Percentiles rank a stretch among this genome's conserved stretches.
Conservation (phyloP, 2,329 filamentous ascomycete species). For the Neopestalotiopsis clavispora region DNA sequence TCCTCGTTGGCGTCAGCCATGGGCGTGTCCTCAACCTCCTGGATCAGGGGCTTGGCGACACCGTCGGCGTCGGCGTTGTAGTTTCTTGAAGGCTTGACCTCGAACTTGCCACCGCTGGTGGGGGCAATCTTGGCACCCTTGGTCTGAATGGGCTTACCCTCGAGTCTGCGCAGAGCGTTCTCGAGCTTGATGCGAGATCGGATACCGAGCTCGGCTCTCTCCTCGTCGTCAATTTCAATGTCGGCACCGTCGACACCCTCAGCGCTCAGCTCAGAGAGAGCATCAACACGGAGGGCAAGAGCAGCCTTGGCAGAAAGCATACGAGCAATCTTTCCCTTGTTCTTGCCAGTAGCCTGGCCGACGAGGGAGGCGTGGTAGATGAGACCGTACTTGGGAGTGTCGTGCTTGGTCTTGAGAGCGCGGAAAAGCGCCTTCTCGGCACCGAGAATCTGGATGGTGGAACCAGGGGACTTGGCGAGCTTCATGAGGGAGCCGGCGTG, state of each 20-base stretch:
- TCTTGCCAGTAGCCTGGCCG: constrained; percentile 94
- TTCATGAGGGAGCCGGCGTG: constrained; percentile 94
- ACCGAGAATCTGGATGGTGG: constrained; percentile 96
- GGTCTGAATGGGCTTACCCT: constrained; percentile 86
- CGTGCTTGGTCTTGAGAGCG: constrained; percentile 98
- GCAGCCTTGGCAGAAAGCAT: constrained; percentile 94
- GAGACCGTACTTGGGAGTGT: constrained; percentile 97
- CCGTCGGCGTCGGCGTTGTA: constrained; percentile 97
- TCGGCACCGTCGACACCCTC: constrained; percentile 60
- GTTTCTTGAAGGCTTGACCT: constrained; percentile 88
- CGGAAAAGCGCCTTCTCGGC: constrained; percentile 99
- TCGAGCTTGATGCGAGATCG: constrained; percentile 75
- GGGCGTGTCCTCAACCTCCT: constrained; percentile 45
- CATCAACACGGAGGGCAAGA: constrained; percentile 90
- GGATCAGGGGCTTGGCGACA: constrained; percentile 55
- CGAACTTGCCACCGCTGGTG: constrained; percentile 78
- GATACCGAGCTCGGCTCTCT: constrained; percentile 81
- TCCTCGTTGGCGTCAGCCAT: constrained; percentile 52
- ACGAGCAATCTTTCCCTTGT: constrained; percentile 99
- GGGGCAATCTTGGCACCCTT: constrained; percentile 77
- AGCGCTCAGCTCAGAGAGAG: constrained; percentile 77
- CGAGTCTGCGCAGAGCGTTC: constrained; percentile 75
- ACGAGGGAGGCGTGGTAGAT: constrained; percentile 93
- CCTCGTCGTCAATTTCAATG: constrained; percentile 79
- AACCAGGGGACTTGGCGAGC: constrained; percentile 92